Conservation (phyloP, 2,329 filamentous ascomycete genomes). For the Diaporthe velutina region DNA sequence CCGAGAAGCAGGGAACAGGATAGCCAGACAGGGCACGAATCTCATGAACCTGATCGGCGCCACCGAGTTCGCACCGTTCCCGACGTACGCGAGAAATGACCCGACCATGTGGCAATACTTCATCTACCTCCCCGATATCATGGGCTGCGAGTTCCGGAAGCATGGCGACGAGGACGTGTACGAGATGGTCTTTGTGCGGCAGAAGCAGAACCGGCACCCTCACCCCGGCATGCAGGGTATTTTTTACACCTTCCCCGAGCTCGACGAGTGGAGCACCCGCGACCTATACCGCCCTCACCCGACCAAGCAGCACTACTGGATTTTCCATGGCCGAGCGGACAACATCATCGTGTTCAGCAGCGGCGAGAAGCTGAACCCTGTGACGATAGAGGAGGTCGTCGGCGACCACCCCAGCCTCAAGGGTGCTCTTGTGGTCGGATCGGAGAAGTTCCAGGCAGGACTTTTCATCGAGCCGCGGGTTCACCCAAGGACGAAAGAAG, state of each 20-base stretch:
- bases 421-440: conserved; percentile 60
- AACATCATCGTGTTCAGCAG: conserved; percentile 64
- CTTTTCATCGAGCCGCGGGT: conserved; percentile 60
- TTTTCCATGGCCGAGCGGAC: conserved; percentile 53
- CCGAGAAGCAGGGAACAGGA: conserved; percentile 52
- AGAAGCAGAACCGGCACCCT: conserved; percentile 52
- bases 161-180: conserved; percentile 50
- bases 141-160: conserved; percentile 57
- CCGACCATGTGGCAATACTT: conserved; percentile 58
- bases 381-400: conserved; percentile 57
- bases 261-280: conserved; percentile 56
- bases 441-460: conserved; percentile 59
- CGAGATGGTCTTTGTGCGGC: conserved; percentile 55
- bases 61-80: conserved; percentile 53
- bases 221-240: conserved; percentile 52
- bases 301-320: conserved; percentile 52
- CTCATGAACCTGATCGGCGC: conserved; percentile 55
- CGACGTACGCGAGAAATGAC: conserved; percentile 49
- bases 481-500: conserved; percentile 46
- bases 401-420: conserved; percentile 54
- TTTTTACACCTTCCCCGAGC: conserved; percentile 57
- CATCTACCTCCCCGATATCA: conserved; percentile 54
- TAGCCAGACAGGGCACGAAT: conserved; percentile 51
- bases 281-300: conserved; percentile 59
- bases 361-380: conserved; percentile 65